phyloP scores from a whole-genome alignment of 768 basidiomycete genomes.

The Lyophyllum shimeji region DNA sequence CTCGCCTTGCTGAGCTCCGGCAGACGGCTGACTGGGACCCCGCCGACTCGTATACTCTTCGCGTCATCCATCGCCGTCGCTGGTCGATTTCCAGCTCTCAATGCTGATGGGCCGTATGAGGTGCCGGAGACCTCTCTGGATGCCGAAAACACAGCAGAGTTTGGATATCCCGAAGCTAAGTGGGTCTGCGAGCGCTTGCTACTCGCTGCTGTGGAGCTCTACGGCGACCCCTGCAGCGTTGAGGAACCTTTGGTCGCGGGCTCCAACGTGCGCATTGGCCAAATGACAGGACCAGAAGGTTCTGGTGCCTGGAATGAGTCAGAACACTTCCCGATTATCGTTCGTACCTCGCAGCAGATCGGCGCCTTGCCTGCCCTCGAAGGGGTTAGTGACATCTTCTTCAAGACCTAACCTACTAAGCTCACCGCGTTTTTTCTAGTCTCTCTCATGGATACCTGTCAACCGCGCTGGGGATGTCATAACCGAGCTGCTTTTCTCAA shows the following conservation, averaged over 20 bases:
- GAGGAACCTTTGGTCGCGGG: slow-evolving; percentile 19
- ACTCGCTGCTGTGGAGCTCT: slow-evolving; percentile 25
- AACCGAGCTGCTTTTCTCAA: slow-evolving; percentile 30
- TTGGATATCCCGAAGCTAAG: slow-evolving; percentile 36
- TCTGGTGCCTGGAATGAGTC: slow-evolving; percentile 37
- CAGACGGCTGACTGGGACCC: slow-evolving; percentile 11
- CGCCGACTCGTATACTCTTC: slow-evolving; percentile 32
- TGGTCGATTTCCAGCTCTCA: slow-evolving; percentile 28
- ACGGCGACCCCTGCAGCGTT: slow-evolving; percentile 17
- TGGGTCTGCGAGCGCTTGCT: slow-evolving; percentile 37
- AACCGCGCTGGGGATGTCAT: slow-evolving; percentile 30
- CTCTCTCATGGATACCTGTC: slow-evolving; percentile 36
- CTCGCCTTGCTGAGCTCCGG: slow-evolving; percentile 23
- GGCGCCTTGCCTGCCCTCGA: slow-evolving; percentile 26
- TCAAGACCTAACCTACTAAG: not conserved
- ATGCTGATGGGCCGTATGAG: slow-evolving; percentile 25
- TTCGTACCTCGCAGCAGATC: slow-evolving; percentile 28
- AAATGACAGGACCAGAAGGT: slow-evolving; percentile 36
- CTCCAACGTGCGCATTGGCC: slow-evolving; percentile 32
- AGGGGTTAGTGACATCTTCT: slow-evolving; percentile 23
- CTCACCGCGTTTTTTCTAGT: slow-evolving; percentile 17
- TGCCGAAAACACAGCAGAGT: slow-evolving; percentile 23
- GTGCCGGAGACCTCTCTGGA: slow-evolving; percentile 32
- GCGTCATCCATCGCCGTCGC: slow-evolving; percentile 36
- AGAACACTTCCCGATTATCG: slow-evolving; percentile 35